Evolutionary conservation across 108 stramenopile genomes (phyloP).

Genomic region (Pseudonitzschia pungens): DNA sequence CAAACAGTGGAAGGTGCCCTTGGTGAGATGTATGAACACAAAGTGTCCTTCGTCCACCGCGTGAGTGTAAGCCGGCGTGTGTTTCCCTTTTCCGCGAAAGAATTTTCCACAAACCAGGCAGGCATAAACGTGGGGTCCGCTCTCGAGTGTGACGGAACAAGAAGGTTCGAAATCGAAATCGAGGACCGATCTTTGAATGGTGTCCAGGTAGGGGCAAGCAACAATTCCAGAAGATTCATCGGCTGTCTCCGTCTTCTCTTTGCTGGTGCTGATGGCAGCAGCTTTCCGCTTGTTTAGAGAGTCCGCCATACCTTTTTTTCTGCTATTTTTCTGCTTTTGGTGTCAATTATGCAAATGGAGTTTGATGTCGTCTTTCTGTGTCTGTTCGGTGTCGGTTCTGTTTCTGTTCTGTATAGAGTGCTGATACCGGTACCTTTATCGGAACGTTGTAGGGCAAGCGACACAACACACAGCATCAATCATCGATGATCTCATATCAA

Average conservation of each 20-base stretch:
- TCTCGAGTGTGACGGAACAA: constrained; percentile 89
- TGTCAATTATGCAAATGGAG: background rate
- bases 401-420: too few species aligned
- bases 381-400: too few species aligned
- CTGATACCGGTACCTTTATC: too few species aligned
- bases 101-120: constrained; percentile 99
- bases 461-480: too few species aligned
- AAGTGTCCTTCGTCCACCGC: constrained; percentile 87
- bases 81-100: constrained; percentile 90
- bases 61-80: constrained; percentile 96
- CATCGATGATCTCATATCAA: too few species aligned
- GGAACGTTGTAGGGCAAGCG: too few species aligned
- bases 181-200: constrained; percentile 89
- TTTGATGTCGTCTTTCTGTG: too few species aligned
- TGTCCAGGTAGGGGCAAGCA: constrained; percentile 96
- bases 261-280: background rate
- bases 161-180: constrained; percentile 96
- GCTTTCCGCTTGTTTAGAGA: constrained; percentile 8
- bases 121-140: constrained; percentile 92
- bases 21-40: constrained; percentile 89
- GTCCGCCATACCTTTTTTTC: background rate
- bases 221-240: background rate
- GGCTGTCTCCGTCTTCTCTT: background rate
- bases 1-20: constrained; percentile 88
- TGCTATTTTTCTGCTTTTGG: background rate